Evolutionary conservation across 140 eudicot genomes (phyloP).

Genomic region (Anethum foeniculum): DNA sequence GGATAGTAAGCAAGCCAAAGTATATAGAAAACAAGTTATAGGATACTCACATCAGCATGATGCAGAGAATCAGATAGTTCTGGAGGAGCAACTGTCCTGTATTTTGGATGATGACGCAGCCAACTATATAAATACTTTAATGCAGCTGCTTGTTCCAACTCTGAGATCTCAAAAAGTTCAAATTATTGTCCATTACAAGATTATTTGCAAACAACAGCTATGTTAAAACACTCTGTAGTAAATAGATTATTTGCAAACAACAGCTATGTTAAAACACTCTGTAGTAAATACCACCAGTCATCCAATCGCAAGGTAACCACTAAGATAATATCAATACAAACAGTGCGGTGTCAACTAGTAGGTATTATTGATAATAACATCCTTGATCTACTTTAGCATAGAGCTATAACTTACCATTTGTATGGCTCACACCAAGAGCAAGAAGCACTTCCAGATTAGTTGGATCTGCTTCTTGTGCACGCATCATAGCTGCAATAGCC

Average conservation of each 20-base stretch:
- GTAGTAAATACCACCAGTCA: background rate
- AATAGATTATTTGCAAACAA: background rate
- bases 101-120: conserved; percentile 74
- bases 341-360: background rate
- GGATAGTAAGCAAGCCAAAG: background rate
- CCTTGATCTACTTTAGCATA: background rate
- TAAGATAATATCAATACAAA: background rate
- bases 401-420: conserved; percentile 58
- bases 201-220: background rate
- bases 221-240: background rate
- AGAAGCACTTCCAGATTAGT: conserved; percentile 94
- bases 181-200: conserved; percentile 9
- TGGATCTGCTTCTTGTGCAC: conserved; percentile 90
- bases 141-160: conserved; percentile 92
- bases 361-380: background rate
- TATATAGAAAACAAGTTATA: background rate
- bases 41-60: conserved; percentile 69
- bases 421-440: conserved; percentile 97
- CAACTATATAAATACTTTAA: conserved; percentile 82
- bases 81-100: conserved; percentile 62
- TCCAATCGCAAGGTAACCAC: background rate
- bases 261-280: conserved; percentile 1
- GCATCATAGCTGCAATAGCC: conserved; percentile 99
- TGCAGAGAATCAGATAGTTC: conserved; percentile 64
- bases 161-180: conserved; percentile 27